Evolutionary conservation across 129 eudicot species (phyloP), one percentile per base, ranked within the genome.

Genomic region (Mikania micrantha): DNA sequence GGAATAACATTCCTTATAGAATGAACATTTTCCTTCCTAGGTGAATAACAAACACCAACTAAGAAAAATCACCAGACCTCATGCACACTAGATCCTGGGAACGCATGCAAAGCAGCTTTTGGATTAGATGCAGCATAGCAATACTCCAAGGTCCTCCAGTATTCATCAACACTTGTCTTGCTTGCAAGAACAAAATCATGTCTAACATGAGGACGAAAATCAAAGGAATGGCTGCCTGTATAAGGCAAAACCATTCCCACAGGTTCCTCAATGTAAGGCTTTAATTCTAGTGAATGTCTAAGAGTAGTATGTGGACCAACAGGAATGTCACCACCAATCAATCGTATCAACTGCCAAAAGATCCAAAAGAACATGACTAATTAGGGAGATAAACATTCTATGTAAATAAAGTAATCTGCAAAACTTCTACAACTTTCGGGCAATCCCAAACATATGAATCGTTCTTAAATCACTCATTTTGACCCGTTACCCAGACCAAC

Each of bases 211-310:
- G 96, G 98, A 17, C 96, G 88, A 58, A 85, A 82, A 82, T 92
- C 98, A 53, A 74, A 74, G 15, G 81, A 80, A 64, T 38, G 34
- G 59, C 59, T 66, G 69, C 78, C 61, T 39, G 82, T 62, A 47
- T 88, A 67, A 22, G 84, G 79, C 39, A 66, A 60, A 41, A 71
- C 73, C 38, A 60, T 42, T 21, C 75, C 72, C 19, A 74, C 87
- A 21, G 98, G 98, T 77, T 92, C 98, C 77, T 92, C 98, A n/a
- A 92, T 82, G 78, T 92, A 92, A 31, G 98, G 98, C 69, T 85
- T 92, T 53, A 92, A 86, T 81, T 92, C 98, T 74, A 92, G 70
- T 34, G 96, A 82, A 82, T 88, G 78, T 29, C 78, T 75, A 71
- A 92, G 91, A 65, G 82, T 81, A 34, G 96, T 29, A 74, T 85